These are phyloP conservation scores for Tylopilus microsporus DNA, from an alignment of 1,284 basidiomycete genomes.

Conservation along the genomic window DNA sequence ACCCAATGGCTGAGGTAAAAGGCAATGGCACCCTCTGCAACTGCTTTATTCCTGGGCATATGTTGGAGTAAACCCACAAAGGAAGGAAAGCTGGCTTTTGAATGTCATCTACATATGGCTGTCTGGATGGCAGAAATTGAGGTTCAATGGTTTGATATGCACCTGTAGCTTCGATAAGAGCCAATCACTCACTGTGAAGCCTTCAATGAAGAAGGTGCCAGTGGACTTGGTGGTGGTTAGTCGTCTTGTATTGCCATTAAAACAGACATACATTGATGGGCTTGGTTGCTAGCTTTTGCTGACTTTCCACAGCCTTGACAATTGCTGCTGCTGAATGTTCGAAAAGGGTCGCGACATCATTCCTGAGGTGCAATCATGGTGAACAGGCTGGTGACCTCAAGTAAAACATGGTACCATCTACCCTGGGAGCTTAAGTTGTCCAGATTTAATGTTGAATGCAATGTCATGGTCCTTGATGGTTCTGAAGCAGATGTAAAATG, in stretches of 20 bases:
- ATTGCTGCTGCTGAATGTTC: no score
- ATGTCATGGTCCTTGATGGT: conserved; percentile 35
- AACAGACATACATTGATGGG: no score
- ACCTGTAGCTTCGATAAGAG: conserved; percentile 20
- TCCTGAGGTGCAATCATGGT: conserved; percentile 22
- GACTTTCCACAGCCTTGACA: no score
- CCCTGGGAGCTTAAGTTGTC: conserved; percentile 39
- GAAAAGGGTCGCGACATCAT: conserved; percentile 26
- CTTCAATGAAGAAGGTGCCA: conserved; percentile 37
- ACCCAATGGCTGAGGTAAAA: conserved; percentile 29
- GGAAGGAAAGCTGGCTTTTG: background rate
- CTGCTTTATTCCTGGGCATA: conserved; percentile 27
- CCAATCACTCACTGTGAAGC: conserved; percentile 33
- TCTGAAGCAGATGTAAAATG: conserved; percentile 42
- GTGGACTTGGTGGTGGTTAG: no score
- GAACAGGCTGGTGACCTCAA: conserved; percentile 12
- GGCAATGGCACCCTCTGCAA: conserved; percentile 30
- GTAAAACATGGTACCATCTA: conserved; percentile 6
- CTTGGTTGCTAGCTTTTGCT: no score
- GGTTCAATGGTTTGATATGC: conserved; percentile 25
- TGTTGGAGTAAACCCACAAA: no score
- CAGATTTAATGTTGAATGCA: conserved; percentile 35
- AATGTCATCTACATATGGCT: conserved; percentile 37
- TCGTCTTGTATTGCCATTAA: no score
- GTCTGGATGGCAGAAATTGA: conserved; percentile 43